These are phyloP conservation scores for Eucalyptus curtisii DNA, from an alignment of 345 rosid genomes.

Conservation along the genomic window DNA sequence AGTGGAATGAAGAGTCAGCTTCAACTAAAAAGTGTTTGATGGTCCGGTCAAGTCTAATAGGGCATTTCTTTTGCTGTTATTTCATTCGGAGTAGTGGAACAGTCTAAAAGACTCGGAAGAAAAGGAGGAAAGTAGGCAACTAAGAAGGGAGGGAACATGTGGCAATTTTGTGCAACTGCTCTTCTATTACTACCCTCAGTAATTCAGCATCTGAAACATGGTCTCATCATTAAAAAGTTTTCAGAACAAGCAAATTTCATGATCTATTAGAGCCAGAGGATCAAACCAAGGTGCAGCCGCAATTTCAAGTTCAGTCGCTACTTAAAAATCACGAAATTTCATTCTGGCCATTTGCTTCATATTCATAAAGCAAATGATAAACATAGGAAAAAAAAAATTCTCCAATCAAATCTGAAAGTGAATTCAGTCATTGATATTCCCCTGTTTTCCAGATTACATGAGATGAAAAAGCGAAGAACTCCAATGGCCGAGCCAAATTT, in stretches of 20 bases:
- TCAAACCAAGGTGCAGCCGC: background rate
- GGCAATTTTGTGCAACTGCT: background rate
- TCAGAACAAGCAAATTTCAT: background rate
- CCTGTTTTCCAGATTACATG: background rate
- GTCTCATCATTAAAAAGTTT: background rate
- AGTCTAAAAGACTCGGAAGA: background rate
- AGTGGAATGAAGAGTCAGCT: slow-evolving; percentile 41
- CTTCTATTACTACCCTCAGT: background rate
- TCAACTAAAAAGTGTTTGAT: slow-evolving; percentile 2
- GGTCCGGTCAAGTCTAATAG: slow-evolving; percentile 11
- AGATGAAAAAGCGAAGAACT: background rate
- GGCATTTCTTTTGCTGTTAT: background rate
- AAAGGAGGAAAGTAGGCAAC: background rate
- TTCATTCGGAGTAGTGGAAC: background rate
- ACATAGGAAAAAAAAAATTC: background rate
- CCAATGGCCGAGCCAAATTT: background rate
- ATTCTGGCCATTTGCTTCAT: background rate
- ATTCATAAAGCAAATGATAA: background rate
- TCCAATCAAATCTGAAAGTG: background rate
- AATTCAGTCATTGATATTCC: background rate
- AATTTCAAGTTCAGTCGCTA: background rate
- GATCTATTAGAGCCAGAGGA: background rate
- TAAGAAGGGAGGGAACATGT: background rate
- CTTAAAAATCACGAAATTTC: background rate
- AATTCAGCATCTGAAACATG: background rate